Base-by-base conservation (phyloP, 306 rosid genomes). In the Begonia peltatifolia region DNA sequence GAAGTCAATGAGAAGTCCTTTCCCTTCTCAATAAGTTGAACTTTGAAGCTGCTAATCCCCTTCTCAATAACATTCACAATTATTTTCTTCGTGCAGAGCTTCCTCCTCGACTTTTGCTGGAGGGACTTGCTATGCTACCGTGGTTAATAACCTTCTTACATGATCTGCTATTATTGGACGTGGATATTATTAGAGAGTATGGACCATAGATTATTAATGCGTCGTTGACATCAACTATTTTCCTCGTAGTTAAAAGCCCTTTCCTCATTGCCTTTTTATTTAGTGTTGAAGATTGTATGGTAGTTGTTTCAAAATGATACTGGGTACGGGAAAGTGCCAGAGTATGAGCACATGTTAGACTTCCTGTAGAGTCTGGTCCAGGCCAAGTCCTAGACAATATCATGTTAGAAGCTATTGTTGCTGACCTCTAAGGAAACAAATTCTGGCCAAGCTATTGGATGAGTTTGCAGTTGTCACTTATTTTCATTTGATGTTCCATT, bases 251-350 rank as follows among this genome's bases (percentile, higher is more conserved):
- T 64, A 30, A 25, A 48, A 12, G 42, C 11, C 6, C 35, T 25
- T 25, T 3, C 6, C 35, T 25, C 6, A 25, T 25, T 25, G 4
- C 0, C 35, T 25, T 25, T 25, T 6, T 25, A 25, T 25, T 25
- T 3, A 25, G 4, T 6, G 35, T 25, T 25, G 35, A 25, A 25
- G 35, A 25, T 25, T 25, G 4, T 3, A 25, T 0, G 35, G 35
- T 25, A 25, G 6, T 25, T 25, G 4, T 41, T 48, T 16, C n/a
- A 41, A 8, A 47, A 56, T 61, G 57, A 61, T 62, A 48, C 79
- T 83, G 96, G 96, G 57, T 87, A 87, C 47, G 96, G 96, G 18
- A 87, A 87, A 72, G 78, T 87, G 94, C 96, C 96, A 9, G 96
- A 79, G 58, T 87, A 87, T 51, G 96, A 87, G 57, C 94, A 84